Percentiles rank a stretch among this genome's conserved stretches.
These are phyloP conservation scores for Skeletonema menzelii DNA, from an alignment of 108 stramenopile species.

Conservation along the genomic window DNA sequence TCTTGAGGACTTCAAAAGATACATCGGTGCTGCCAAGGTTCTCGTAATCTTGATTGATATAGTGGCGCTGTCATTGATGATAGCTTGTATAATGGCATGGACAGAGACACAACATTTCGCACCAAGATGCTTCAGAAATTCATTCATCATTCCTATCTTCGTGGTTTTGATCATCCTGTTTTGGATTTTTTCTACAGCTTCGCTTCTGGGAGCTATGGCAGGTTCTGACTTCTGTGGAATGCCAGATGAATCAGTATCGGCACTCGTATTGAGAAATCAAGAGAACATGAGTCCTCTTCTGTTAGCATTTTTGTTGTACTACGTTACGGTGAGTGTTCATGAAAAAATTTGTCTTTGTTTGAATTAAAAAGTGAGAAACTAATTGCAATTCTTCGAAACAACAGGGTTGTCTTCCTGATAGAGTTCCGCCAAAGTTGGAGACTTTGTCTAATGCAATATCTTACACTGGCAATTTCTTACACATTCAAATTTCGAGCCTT, in stretches of 20 bases:
- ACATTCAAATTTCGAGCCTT: slow-evolving; percentile 5
- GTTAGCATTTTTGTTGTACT: slow-evolving; percentile 23
- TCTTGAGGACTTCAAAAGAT: slow-evolving; percentile 18
- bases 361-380: not conserved
- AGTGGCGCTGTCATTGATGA: slow-evolving; percentile 19
- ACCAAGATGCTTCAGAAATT: slow-evolving; percentile 12
- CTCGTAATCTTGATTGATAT: slow-evolving; percentile 27
- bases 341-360: not conserved
- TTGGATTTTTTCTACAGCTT: slow-evolving; percentile 27
- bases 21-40: slow-evolving; percentile 25
- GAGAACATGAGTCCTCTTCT: slow-evolving; percentile 16
- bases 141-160: slow-evolving; percentile 19
- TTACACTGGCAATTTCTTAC: slow-evolving; percentile 8
- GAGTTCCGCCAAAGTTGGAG: slow-evolving; percentile 13
- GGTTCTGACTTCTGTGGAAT: slow-evolving; percentile 24
- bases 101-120: slow-evolving; percentile 11
- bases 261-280: slow-evolving; percentile 11
- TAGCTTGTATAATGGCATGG: slow-evolving; percentile 29
- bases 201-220: slow-evolving; percentile 32
- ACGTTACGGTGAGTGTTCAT: slow-evolving; percentile 23
- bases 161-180: slow-evolving; percentile 27
- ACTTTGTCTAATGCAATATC: slow-evolving; percentile 4
- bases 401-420: slow-evolving; percentile 32
- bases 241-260: slow-evolving; percentile 23
- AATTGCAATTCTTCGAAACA: not conserved